Conservation (phyloP, 768 basidiomycete species). For the Lepiota venenata region DNA sequence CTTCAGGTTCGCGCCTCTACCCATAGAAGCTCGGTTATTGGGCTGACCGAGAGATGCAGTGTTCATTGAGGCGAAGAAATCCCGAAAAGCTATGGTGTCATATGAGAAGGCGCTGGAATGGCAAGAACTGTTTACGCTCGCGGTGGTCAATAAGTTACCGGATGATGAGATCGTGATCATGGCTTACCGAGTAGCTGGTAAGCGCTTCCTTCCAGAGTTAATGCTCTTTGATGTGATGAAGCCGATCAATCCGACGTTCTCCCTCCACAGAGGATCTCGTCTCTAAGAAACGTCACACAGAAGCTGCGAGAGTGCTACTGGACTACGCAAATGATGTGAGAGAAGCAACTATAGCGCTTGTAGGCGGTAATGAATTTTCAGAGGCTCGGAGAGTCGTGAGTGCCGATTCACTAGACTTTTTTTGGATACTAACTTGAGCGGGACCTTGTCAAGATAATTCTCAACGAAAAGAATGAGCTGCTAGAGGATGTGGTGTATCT, state of each 20-base stretch:
- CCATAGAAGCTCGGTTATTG: neutral
- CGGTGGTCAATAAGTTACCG: conserved; percentile 44
- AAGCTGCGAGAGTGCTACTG: conserved; percentile 78
- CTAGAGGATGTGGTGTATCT: conserved; percentile 74
- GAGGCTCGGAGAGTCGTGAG: conserved; percentile 86
- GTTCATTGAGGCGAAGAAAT: conserved; percentile 64
- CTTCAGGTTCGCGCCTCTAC: conserved; percentile 52
- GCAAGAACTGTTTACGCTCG: conserved; percentile 89
- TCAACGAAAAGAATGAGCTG: conserved; percentile 56
- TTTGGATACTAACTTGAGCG: neutral
- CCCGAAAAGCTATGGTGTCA: conserved; percentile 77
- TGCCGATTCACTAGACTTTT: conserved; percentile 4
- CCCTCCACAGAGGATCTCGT: conserved; percentile 65
- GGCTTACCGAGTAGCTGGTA: conserved; percentile 81
- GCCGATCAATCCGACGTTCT: conserved; percentile 6
- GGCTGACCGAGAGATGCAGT: conserved; percentile 37
- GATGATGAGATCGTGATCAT: conserved; percentile 58
- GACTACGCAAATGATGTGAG: conserved; percentile 82
- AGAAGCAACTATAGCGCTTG: conserved; percentile 71
- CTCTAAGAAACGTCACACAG: conserved; percentile 74
- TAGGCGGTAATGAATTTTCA: conserved; percentile 79
- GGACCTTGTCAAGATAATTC: conserved; percentile 43
- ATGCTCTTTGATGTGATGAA: neutral
- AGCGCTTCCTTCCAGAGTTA: conserved; percentile 18
- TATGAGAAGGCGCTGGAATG: conserved; percentile 87